Base-by-base conservation (phyloP, 139 green algal species). In the Nannochloris sp. region DNA sequence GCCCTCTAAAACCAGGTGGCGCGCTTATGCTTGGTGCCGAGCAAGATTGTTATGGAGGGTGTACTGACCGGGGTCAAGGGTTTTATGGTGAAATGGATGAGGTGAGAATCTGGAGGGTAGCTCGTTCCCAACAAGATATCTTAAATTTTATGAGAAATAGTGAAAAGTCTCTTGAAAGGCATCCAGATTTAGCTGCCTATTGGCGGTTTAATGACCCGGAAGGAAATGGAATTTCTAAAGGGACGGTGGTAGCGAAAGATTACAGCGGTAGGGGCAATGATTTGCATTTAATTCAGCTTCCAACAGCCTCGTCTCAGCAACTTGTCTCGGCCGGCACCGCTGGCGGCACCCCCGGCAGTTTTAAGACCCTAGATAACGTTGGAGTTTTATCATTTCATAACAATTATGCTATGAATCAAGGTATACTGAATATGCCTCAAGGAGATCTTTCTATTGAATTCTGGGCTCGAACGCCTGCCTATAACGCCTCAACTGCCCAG, bases 1-100 rank as follows among this genome's bases (percentile, higher is more conserved):
- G 67, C 6, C 81, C 82, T 3, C 65, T 95, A 55, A 62, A 80
- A 27, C 65, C 76, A 1, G 75, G 67, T 9, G 88, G 88, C 7
- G 81, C 88, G 0, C 76, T 95, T 24, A 90, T 95, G 80, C 71
- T 95, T 35, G 88, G 88, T 8, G 84, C 76, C 0, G 88, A 95
- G 72, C 88, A 92, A 78, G 88, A 95, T 68, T 95, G 88, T 81
- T 95, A 87, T 72, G 87, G 81, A 12, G 88, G 88, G 12, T 95
- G 88, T 73, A 85, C 81, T 0, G 88, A 95, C 65, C 61, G 74
- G 12, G 57, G 54, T 25, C 89, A 95, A 68, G 84, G 81, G 7
- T 95, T 87, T 64, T 82, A 90, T 48, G 89, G 89, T 0, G 19
- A 80, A 32, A 83, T 95, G 78, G 89, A 95, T 65, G 89, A 95